Conservation (phyloP, 495 filamentous ascomycete species). For the Aspergillus saccharolyticus region DNA sequence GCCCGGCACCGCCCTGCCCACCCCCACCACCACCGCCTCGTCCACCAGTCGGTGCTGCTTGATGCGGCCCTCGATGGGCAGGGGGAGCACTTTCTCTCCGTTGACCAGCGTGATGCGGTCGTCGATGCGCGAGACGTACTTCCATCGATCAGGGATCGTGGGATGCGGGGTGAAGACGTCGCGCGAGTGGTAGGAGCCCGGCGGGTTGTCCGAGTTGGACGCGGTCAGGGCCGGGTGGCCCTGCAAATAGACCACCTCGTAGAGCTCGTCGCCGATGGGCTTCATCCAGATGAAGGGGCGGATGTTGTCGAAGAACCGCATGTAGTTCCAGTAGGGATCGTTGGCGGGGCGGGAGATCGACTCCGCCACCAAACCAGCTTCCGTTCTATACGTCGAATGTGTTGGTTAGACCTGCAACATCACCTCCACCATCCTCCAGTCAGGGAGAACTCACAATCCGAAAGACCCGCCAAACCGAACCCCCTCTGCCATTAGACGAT, state of each 20-base stretch:
- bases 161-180: slow-evolving; percentile 63
- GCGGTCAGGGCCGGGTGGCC: slow-evolving; percentile 47
- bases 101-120: slow-evolving; percentile 60
- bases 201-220: slow-evolving; percentile 50
- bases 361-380: slow-evolving; percentile 48
- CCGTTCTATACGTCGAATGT: slow-evolving; percentile 41
- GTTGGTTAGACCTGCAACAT: slow-evolving; percentile 5
- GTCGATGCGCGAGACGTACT: slow-evolving; percentile 58
- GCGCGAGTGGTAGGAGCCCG: slow-evolving; percentile 49
- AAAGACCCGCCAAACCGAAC: slow-evolving; percentile 47
- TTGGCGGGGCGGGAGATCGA: slow-evolving; percentile 42
- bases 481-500: slow-evolving; percentile 43
- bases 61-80: slow-evolving; percentile 55
- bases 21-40: slow-evolving; percentile 58
- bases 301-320: slow-evolving; percentile 44
- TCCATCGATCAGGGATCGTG: slow-evolving; percentile 55
- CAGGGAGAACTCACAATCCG: slow-evolving; percentile 43
- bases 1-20: slow-evolving; percentile 45
- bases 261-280: slow-evolving; percentile 38
- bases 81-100: slow-evolving; percentile 66
- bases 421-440: not conserved
- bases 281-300: slow-evolving; percentile 47
- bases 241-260: slow-evolving; percentile 49
- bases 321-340: slow-evolving; percentile 52
- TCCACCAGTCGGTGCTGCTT: slow-evolving; percentile 45